These are phyloP conservation scores for Barnettozyma vustinii DNA, from an alignment of 805 yeast genomes.

Conservation along the genomic window DNA sequence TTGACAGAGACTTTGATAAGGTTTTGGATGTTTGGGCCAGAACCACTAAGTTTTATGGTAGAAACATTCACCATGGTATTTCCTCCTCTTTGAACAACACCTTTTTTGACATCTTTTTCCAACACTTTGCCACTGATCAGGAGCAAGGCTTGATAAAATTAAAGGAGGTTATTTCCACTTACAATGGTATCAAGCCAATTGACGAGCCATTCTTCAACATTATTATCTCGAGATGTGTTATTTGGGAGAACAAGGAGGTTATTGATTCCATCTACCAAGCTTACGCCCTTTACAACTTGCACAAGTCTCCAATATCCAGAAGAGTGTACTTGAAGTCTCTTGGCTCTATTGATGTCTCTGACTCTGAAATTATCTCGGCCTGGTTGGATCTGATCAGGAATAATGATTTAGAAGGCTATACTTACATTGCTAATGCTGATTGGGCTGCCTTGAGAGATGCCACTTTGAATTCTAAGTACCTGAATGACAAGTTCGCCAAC, in stretches of 20 bases:
- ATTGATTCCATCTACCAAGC: conserved; percentile 58
- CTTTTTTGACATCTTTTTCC: conserved; percentile 64
- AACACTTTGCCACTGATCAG: conserved; percentile 41
- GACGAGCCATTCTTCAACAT: conserved; percentile 84
- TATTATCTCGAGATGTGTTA: conserved; percentile 56
- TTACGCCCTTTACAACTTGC: conserved; percentile 51
- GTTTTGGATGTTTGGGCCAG: conserved; percentile 59
- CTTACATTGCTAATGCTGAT: conserved; percentile 73
- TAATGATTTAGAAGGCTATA: conserved; percentile 47
- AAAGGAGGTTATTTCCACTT: conserved; percentile 48
- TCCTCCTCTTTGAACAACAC: conserved; percentile 67
- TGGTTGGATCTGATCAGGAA: conserved; percentile 51
- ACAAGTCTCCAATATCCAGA: conserved; percentile 62
- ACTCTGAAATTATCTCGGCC: conserved; percentile 46
- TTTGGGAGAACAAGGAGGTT: conserved; percentile 64
- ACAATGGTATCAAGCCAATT: conserved; percentile 50
- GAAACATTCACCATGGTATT: conserved; percentile 58
- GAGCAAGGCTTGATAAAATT: conserved; percentile 53
- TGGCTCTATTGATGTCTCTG: conserved; percentile 50
- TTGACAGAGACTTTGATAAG: conserved; percentile 50
- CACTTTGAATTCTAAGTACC: conserved; percentile 31
- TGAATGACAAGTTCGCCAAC: conserved; percentile 4
- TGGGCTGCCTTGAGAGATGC: conserved; percentile 83
- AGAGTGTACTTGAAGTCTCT: conserved; percentile 69
- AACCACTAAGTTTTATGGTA: conserved; percentile 53